phyloP scores from a whole-genome alignment of 345 rosid species.

The Citrus australasica region DNA sequence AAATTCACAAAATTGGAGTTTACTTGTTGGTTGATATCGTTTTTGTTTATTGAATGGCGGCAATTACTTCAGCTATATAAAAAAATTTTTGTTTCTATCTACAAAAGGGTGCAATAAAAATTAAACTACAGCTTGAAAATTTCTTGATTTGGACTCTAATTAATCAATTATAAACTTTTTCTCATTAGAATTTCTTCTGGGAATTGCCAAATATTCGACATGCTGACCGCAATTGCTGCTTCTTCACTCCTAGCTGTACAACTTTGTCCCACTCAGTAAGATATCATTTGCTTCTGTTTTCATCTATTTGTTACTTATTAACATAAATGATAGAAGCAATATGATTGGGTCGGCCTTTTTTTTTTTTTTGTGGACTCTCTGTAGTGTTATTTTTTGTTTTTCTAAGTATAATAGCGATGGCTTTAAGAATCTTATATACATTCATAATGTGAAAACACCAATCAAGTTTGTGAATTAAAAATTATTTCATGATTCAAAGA shows the following conservation, averaged over 20 bases:
- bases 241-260: slow-evolving; percentile 47
- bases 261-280: background rate
- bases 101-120: too few species aligned
- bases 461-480: too few species aligned
- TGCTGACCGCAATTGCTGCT: slow-evolving; percentile 22
- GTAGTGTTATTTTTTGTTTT: background rate
- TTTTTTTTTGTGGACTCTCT: too few species aligned
- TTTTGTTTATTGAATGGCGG: background rate
- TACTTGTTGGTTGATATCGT: background rate
- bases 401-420: too few species aligned
- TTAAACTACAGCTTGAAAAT: background rate
- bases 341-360: background rate
- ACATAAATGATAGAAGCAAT: background rate
- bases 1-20: background rate
- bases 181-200: background rate
- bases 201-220: background rate
- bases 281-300: slow-evolving; percentile 3
- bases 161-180: background rate
- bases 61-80: background rate
- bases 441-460: background rate
- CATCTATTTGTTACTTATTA: background rate
- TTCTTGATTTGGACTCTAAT: background rate
- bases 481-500: too few species aligned
- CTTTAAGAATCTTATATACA: too few species aligned
- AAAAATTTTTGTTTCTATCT: too few species aligned